Conservation (phyloP, 2,329 filamentous ascomycete genomes). For the Magnaporthiopsis incrustans region DNA sequence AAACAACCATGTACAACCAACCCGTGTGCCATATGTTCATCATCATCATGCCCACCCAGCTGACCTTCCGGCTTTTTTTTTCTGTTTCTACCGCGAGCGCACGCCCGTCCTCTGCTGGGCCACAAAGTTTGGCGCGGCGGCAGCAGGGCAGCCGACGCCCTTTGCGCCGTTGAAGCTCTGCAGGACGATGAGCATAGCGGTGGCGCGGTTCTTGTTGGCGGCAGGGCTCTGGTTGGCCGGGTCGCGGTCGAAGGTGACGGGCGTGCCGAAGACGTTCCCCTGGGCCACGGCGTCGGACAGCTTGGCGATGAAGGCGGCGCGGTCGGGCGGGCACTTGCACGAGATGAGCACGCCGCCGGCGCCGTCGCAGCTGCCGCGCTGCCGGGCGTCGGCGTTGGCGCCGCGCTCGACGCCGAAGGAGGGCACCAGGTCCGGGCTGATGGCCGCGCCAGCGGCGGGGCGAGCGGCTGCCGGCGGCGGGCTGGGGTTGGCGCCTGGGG, state of each 20-base stretch:
- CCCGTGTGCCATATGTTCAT: no score
- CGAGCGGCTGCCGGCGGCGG: neutral
- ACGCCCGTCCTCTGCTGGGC: conserved; percentile 12
- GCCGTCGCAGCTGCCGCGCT: conserved; percentile 11
- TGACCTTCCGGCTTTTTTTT: no score
- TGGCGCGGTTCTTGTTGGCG: conserved; percentile 12
- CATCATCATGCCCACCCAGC: neutral
- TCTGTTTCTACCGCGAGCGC: neutral
- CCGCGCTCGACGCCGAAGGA: conserved; percentile 7
- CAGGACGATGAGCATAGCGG: conserved; percentile 11
- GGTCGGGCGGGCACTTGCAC: conserved; percentile 14
- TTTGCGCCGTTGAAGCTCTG: conserved; percentile 12
- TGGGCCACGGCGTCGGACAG: conserved; percentile 10
- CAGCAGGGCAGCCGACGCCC: conserved; percentile 13
- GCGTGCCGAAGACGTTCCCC: conserved; percentile 11
- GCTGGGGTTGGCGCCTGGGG: no score
- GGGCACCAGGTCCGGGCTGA: conserved; percentile 6
- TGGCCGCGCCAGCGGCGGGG: neutral
- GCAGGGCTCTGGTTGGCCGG: conserved; percentile 10
- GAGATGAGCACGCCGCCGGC: conserved; percentile 11
- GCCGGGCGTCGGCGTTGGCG: conserved; percentile 4
- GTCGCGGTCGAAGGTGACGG: conserved; percentile 12
- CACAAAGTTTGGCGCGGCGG: conserved; percentile 14
- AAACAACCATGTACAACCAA: no score
- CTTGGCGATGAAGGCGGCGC: conserved; percentile 9